Evolutionary conservation across 345 rosid species (phyloP), one percentile per base, ranked within the genome.

Genomic region (Murraya koenigii): DNA sequence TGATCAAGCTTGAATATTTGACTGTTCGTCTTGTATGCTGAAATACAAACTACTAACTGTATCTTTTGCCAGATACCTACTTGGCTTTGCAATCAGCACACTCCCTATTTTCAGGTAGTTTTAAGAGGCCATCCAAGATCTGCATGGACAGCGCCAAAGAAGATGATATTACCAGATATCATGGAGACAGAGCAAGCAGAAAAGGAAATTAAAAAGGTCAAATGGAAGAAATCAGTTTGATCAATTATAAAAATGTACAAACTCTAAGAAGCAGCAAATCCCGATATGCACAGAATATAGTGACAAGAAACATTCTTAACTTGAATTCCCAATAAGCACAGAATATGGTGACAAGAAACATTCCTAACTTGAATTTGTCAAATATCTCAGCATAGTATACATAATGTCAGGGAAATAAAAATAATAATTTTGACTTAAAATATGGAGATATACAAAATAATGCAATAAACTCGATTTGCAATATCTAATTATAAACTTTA

Each of bases 81-180:
- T 85, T 92, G 91, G 84, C 84, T 92, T 89, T 89, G 89, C 99
- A 96, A 84, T 96, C 99, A 54, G 99, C 99, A 81, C 99, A 96
- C 80, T 96, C 98, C 86, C 90, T 79, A 83, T 92, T 96, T 75
- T 91, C 99, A 4, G 90, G 90, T 61, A 91, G 86, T 85, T 93
- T 96, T 69, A 96, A 86, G 61, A 96, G 95, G 70, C 87, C 88
- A 82, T 94, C 98, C 89, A 96, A 81, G 76, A 94, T 91, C 97
- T 95, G 89, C 66, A 85, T 72, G 19, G 36, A 38, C 36, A 69
- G 60, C 54, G 61, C 44, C 72, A 72, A 30, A 66, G 33, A 30
- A 66, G 20, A 70, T 38, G 26, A 72, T 56, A 66, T 11, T 22
- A 15, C 59, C 15, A 19, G 2, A 77, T n/a, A 60, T 8, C 54